Conservation (phyloP, 495 filamentous ascomycete genomes). For the Venustampulla echinocandica region DNA sequence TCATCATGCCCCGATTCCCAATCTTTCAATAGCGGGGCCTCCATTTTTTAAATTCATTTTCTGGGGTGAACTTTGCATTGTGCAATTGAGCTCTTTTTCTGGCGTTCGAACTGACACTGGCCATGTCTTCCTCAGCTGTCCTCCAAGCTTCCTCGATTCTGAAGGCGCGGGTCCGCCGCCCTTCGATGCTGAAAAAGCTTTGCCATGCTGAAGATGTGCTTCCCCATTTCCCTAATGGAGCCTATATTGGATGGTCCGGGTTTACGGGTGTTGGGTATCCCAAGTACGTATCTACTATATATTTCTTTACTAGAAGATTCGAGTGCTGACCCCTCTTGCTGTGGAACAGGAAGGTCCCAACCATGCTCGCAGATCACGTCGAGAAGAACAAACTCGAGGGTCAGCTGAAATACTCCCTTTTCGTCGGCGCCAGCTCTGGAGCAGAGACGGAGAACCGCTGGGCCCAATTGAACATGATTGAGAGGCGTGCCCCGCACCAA, state of each 20-base stretch:
- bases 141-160: slow-evolving; percentile 53
- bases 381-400: slow-evolving; percentile 83
- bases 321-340: slow-evolving; percentile 2
- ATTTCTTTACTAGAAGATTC: not conserved
- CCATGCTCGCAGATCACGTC: slow-evolving; percentile 78
- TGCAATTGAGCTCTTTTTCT: slow-evolving; percentile 3
- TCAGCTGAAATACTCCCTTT: slow-evolving; percentile 73
- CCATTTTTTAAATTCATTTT: not conserved
- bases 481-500: slow-evolving; percentile 76
- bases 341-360: slow-evolving; percentile 62
- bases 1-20: not conserved
- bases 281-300: slow-evolving; percentile 53
- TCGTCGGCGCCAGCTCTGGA: slow-evolving; percentile 82
- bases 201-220: slow-evolving; percentile 72
- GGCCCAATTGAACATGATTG: slow-evolving; percentile 82
- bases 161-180: slow-evolving; percentile 63
- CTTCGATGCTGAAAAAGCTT: slow-evolving; percentile 72
- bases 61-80: slow-evolving; percentile 1
- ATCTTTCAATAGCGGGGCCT: not conserved
- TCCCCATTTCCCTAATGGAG: slow-evolving; percentile 68
- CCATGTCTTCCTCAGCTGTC: slow-evolving; percentile 14
- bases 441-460: slow-evolving; percentile 90
- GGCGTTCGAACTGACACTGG: not conserved
- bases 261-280: slow-evolving; percentile 91
- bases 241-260: slow-evolving; percentile 83